These are phyloP conservation scores for Cladosporium cucumerinum DNA, from an alignment of 2,329 filamentous ascomycete species.

Conservation along the genomic window DNA sequence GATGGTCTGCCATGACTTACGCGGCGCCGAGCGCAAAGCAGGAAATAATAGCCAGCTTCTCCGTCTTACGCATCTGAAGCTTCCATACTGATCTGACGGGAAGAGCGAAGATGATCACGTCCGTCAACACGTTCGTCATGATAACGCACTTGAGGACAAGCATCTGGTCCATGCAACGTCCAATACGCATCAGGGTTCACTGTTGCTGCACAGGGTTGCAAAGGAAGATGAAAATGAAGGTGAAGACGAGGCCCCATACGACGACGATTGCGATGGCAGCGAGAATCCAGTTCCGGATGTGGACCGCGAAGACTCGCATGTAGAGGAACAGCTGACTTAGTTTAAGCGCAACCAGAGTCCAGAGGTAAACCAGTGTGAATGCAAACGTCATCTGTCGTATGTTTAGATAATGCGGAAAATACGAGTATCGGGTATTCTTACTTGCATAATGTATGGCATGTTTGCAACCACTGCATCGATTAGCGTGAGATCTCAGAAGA, in stretches of 20 bases:
- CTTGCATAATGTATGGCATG: conserved; percentile 16
- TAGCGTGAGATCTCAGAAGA: neutral
- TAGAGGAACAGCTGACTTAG: conserved; percentile 9
- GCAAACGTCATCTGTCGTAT: conserved; percentile 5
- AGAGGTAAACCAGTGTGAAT: conserved; percentile 8
- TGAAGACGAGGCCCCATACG: conserved; percentile 1
- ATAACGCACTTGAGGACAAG: conserved; percentile 3
- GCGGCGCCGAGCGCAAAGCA: conserved; percentile 10
- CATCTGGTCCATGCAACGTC: conserved; percentile 11
- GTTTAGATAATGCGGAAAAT: neutral
- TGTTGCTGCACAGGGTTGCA: conserved; percentile 13
- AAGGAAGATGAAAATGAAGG: conserved; percentile 12
- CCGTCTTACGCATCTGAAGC: conserved; percentile 14
- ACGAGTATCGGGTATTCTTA: neutral
- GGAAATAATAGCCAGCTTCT: conserved; percentile 4
- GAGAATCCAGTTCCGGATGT: conserved; percentile 1
- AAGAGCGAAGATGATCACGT: conserved; percentile 1
- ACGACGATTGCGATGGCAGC: neutral
- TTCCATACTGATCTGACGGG: conserved; percentile 8
- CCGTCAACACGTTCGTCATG: conserved; percentile 10
- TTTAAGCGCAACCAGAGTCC: conserved; percentile 6
- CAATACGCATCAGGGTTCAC: conserved; percentile 6
- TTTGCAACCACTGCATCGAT: neutral
- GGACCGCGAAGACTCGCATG: conserved; percentile 6
- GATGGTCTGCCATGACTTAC: neutral